Evolutionary conservation across 371 early-diverging fungal genomes (phyloP).

Genomic region (Haplosporangium sp.): DNA sequence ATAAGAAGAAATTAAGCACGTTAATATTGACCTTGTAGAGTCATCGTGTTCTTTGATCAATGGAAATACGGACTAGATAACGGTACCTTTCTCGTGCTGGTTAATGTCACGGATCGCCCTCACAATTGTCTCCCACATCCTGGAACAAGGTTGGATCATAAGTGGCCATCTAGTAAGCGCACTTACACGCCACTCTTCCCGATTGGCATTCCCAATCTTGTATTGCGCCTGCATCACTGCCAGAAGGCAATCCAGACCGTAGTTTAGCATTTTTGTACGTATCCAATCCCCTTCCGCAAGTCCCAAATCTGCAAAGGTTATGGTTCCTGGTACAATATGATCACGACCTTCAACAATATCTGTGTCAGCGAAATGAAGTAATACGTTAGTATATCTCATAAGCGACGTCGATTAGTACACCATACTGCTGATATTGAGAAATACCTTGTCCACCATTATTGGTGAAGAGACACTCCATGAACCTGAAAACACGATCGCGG

Average conservation of each 20-base stretch:
- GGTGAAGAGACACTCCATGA: slow-evolving; percentile 21
- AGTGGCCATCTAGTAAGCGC: slow-evolving; percentile 26
- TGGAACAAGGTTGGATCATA: slow-evolving; percentile 23
- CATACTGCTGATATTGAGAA: background rate
- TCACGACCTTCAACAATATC: slow-evolving; percentile 36
- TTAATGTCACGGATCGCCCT: slow-evolving; percentile 37
- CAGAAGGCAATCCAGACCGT: slow-evolving; percentile 24
- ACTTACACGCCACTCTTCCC: slow-evolving; percentile 32
- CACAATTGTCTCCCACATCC: slow-evolving; percentile 39
- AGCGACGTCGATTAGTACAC: background rate
- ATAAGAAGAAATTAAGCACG: too few species aligned
- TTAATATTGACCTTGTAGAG: too few species aligned
- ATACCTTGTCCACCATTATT: slow-evolving; percentile 36
- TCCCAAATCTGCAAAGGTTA: slow-evolving; percentile 31
- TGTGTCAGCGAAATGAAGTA: background rate
- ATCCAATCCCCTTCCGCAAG: slow-evolving; percentile 22
- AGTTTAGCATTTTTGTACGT: slow-evolving; percentile 22
- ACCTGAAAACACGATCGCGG: slow-evolving; percentile 27
- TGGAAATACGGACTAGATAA: too few species aligned
- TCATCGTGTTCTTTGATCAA: too few species aligned
- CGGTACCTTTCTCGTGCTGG: slow-evolving; percentile 34
- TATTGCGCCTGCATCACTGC: slow-evolving; percentile 15
- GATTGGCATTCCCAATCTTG: slow-evolving; percentile 24
- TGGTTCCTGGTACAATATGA: slow-evolving; percentile 38
- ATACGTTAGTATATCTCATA: too few species aligned